These are phyloP conservation scores for Panaeolus papilionaceus DNA, from an alignment of 768 basidiomycete species.

Conservation along the genomic window DNA sequence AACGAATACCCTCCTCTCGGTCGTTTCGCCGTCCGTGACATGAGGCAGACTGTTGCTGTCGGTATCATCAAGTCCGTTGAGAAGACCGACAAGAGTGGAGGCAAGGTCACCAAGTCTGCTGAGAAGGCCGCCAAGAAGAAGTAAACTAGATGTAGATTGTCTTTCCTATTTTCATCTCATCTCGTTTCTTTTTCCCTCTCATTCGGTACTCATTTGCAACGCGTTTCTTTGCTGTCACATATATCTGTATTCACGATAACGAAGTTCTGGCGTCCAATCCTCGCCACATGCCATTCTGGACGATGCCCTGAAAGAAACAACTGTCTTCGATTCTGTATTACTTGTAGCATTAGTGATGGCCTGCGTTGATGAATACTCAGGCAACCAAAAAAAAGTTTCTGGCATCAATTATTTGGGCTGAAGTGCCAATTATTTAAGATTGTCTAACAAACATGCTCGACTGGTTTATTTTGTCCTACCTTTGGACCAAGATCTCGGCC, in stretches of 20 bases:
- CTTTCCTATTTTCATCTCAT: slow-evolving; percentile 55
- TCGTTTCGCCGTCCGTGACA: slow-evolving; percentile 99
- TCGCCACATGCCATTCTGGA: slow-evolving; percentile 30
- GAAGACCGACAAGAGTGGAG: slow-evolving; percentile 87
- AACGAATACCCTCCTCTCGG: slow-evolving; percentile 98
- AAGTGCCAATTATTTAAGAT: background rate
- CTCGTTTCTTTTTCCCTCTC: slow-evolving; percentile 50
- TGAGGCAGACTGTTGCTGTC: slow-evolving; percentile 99
- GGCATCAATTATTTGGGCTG: slow-evolving; percentile 5
- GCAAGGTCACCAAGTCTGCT: slow-evolving; percentile 96
- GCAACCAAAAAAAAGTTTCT: slow-evolving; percentile 19
- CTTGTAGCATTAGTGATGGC: slow-evolving; percentile 30
- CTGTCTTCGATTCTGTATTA: slow-evolving; percentile 27
- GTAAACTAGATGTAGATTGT: slow-evolving; percentile 79
- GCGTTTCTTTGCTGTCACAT: slow-evolving; percentile 35
- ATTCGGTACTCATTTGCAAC: slow-evolving; percentile 46
- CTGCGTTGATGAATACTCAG: slow-evolving; percentile 19
- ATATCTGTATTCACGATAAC: slow-evolving; percentile 52
- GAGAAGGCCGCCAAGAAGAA: slow-evolving; percentile 98
- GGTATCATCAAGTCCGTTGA: slow-evolving; percentile 99
- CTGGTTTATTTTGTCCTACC: slow-evolving; percentile 45
- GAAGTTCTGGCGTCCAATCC: slow-evolving; percentile 31
- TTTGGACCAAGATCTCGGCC: slow-evolving; percentile 84
- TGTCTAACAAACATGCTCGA: slow-evolving; percentile 81
- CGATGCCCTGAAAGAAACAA: slow-evolving; percentile 24